These are phyloP conservation scores for Fusarium staphyleae DNA, from an alignment of 2,329 filamentous ascomycete genomes.

Conservation along the genomic window DNA sequence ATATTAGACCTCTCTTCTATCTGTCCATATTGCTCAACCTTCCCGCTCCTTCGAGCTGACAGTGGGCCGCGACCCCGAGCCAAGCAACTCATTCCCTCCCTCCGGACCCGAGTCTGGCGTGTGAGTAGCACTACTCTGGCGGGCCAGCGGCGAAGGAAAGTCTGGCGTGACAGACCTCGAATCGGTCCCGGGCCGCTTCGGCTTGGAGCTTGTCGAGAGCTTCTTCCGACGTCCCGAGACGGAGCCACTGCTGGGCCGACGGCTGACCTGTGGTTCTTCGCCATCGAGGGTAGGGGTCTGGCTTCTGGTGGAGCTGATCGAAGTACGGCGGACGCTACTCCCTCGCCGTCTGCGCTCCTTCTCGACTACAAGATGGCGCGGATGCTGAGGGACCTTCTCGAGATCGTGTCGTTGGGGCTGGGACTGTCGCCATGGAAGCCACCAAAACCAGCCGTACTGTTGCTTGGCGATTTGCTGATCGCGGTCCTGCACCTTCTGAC, in stretches of 20 bases:
- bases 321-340: slow-evolving; percentile 60
- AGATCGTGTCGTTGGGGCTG: slow-evolving; percentile 46
- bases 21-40: slow-evolving; percentile 4
- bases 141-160: slow-evolving; percentile 59
- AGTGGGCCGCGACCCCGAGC: slow-evolving; percentile 33
- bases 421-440: slow-evolving; percentile 71
- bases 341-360: slow-evolving; percentile 59
- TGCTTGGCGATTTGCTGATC: slow-evolving; percentile 73
- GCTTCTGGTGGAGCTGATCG: slow-evolving; percentile 59
- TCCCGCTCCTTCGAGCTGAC: slow-evolving; percentile 27
- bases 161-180: slow-evolving; percentile 63
- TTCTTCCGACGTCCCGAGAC: slow-evolving; percentile 62
- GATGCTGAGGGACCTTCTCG: slow-evolving; percentile 50
- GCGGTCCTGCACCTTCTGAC: slow-evolving; percentile 71
- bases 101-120: slow-evolving; percentile 35
- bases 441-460: slow-evolving; percentile 81
- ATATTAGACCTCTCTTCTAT: not conserved
- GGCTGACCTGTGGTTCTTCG: slow-evolving; percentile 50
- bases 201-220: slow-evolving; percentile 51
- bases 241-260: slow-evolving; percentile 58
- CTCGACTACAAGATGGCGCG: slow-evolving; percentile 52
- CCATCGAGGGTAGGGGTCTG: slow-evolving; percentile 57
- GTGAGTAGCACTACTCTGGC: slow-evolving; percentile 51
- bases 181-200: slow-evolving; percentile 55
- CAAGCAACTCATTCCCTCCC: slow-evolving; percentile 35